Evolutionary conservation across 805 yeast genomes (phyloP), one percentile per base, ranked within the genome.

Genomic region (Yarrowia divulgata): DNA sequence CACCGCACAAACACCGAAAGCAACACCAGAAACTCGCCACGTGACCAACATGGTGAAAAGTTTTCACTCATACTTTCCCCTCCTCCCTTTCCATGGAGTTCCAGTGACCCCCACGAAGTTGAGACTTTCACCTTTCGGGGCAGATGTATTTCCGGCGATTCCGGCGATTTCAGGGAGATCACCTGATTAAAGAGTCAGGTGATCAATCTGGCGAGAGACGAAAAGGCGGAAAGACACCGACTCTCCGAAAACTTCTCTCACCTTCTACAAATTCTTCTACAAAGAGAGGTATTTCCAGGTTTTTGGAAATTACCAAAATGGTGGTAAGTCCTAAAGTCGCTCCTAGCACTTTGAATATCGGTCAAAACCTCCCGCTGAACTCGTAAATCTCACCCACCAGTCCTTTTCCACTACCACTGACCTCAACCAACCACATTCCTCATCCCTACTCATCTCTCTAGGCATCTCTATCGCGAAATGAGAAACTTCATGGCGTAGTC

Each of bases 401-500:
- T n/a, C n/a, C n/a, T n/a, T n/a, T n/a, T n/a, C n/a, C n/a, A n/a
- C n/a, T n/a, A n/a, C n/a, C n/a, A n/a, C n/a, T n/a, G n/a, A n/a
- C n/a, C n/a, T n/a, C n/a, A n/a, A n/a, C n/a, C n/a, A n/a, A n/a
- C 35, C 35, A 34, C 35, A 34, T 34, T 34, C 37, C 37, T 8
- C 37, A 34, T 8, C 37, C 37, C 37, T 1, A 12, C 4, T 14
- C 5, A 40, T 40, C 43, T 40, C 43, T 40, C 43, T 14, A 32
- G 7, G 2, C 32, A 49, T 49, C 54, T 49, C 54, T n/a, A 8
- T 32, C 55, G 34, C 23, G 37, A 29, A 13, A 14, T 16, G 37
- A 49, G 43, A 49, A 49, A 35, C 40, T 34, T 35, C 18, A 13
- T 35, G 60, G 45, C 45, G 45, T 19, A 54, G 60, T 37, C 35